These are phyloP conservation scores for Arachis hypogaea DNA, from an alignment of 306 rosid species.

Conservation along the genomic window DNA sequence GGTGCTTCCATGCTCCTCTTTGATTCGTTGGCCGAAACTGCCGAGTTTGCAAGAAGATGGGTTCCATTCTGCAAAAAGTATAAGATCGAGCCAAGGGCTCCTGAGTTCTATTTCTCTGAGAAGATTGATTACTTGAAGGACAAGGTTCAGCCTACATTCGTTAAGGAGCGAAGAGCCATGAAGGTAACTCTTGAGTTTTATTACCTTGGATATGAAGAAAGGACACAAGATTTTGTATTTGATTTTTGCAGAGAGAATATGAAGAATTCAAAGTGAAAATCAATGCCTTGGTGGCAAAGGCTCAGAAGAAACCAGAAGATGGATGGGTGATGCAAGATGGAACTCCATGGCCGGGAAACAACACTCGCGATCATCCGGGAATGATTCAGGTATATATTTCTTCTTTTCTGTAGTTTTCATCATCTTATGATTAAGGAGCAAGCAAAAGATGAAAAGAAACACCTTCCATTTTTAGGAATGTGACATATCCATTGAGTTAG, in stretches of 20 bases:
- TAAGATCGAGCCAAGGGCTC: conserved; percentile 83
- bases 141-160: conserved; percentile 76
- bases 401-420: neutral
- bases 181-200: conserved; percentile 41
- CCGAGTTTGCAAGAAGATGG: conserved; percentile 94
- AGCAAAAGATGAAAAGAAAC: neutral
- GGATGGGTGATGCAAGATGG: conserved; percentile 94
- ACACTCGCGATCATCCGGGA: conserved; percentile 88
- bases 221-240: conserved; percentile 27
- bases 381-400: conserved; percentile 78
- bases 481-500: conserved; percentile 20
- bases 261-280: conserved; percentile 92
- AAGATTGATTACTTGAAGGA: conserved; percentile 88
- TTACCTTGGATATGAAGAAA: neutral
- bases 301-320: conserved; percentile 78
- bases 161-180: conserved; percentile 86
- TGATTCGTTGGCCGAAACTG: conserved; percentile 91
- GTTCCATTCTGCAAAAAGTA: conserved; percentile 88
- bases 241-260: conserved; percentile 65
- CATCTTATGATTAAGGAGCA: neutral
- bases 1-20: conserved; percentile 86
- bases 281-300: conserved; percentile 83
- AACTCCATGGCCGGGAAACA: conserved; percentile 94
- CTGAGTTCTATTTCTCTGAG: conserved; percentile 74
- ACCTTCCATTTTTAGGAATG: conserved; percentile 23